Evolutionary conservation across 2,329 filamentous ascomycete genomes (phyloP), one percentile per base, ranked within the genome.

Genomic region (Aspergillus felis): DNA sequence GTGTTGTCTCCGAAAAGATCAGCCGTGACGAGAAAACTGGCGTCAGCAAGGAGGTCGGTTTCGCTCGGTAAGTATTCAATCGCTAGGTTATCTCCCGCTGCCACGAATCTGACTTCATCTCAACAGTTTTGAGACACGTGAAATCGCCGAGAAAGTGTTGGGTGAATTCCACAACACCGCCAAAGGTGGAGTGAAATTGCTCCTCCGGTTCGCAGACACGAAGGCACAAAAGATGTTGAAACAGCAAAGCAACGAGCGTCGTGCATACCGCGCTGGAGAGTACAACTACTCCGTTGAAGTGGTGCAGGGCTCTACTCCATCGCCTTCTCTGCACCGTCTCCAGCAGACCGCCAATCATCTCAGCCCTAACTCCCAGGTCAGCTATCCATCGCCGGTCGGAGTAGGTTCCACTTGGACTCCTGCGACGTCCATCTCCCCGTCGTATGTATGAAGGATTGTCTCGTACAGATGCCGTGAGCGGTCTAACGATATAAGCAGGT

Each of bases 161-260:
- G 82, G 83, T 66, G 87, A 89, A 62, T 99, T 90, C 77, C 92
- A 96, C 76, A 93, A 94, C 63, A 83, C 90, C 64, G 90, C 90
- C 44, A 86, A 89, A 35, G 91, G 96, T 68, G 86, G 88, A 28
- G 85, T 94, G 63, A 87, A 92, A 62, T 85, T 94, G 77, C 92
- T 97, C 77, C 92, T 99, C 66, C 92, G 94, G 64, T 99, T 96
- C 74, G 93, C 95, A 61, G 94, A 99, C 71, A 99, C 94, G 41
- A 91, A 94, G 55, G 90, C 93, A 61, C 94, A 99, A 76, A 99
- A 99, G 81, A 87, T 94, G 71, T 83, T 99, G 66, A 99, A 99
- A 83, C 89, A 94, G 63, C 89, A 97, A 72, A 97, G 93, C 46
- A 92, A 94, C 32, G 92, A 96, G 73, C 91, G 92, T 57, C 92